These are phyloP conservation scores for Pythium biforme DNA, from an alignment of 352 stramenopile species.

Conservation along the genomic window DNA sequence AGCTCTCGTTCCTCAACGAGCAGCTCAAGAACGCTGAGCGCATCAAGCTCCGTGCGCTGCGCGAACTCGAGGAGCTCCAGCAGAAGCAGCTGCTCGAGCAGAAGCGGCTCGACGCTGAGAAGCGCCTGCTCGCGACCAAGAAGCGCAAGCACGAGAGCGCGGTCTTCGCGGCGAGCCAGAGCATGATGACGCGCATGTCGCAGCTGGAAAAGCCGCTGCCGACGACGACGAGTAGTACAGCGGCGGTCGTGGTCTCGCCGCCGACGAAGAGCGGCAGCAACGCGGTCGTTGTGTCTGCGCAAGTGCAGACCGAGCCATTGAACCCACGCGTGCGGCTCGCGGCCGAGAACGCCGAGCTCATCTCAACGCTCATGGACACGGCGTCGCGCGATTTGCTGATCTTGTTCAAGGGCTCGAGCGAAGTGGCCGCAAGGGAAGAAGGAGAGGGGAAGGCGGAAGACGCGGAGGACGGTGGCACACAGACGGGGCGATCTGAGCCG, in stretches of 20 bases:
- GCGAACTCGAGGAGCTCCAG: conserved; percentile 57
- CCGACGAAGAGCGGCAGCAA: not conserved
- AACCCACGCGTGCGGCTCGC: conserved; percentile 28
- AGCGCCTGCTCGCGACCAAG: conserved; percentile 59
- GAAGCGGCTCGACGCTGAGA: conserved; percentile 69
- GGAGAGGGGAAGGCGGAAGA: not conserved
- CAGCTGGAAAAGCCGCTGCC: conserved; percentile 23
- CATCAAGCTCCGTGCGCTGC: conserved; percentile 42
- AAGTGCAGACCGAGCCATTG: conserved; percentile 17
- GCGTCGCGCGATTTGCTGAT: conserved; percentile 26
- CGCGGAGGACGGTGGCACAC: not conserved
- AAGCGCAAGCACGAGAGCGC: conserved; percentile 59
- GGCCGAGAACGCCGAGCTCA: conserved; percentile 26
- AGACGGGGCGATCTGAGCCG: not conserved
- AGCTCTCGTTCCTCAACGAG: conserved; percentile 47
- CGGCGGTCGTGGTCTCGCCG: not conserved
- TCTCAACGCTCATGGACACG: conserved; percentile 21
- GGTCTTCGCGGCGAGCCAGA: conserved; percentile 51
- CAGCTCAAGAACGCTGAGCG: conserved; percentile 64
- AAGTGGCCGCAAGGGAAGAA: not conserved
- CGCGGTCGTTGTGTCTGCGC: not conserved
- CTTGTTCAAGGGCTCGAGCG: conserved; percentile 30
- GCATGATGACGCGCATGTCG: conserved; percentile 30
- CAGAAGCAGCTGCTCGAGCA: conserved; percentile 54
- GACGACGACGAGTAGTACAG: not conserved